Base-by-base conservation (phyloP, 169 alveolate species). In the Plasmodium inui region DNA sequence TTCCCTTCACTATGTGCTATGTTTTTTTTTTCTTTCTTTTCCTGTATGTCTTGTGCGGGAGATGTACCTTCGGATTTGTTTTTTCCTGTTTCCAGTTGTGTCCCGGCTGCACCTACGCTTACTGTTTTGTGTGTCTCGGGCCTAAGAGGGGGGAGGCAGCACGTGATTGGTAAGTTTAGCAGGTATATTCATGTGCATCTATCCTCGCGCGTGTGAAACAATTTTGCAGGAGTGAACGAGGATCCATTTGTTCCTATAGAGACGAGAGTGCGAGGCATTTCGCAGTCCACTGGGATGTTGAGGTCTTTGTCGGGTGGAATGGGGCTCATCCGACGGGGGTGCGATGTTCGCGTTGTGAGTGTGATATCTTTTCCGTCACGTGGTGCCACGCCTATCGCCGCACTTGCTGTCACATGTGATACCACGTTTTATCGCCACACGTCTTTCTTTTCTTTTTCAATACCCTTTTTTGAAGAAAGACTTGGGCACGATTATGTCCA, bases 401-500 rank as follows among this genome's bases (percentile, higher is more conserved):
- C 61, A 12, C 26, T 12, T 50, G 61, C 26, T 50, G 22, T 17
- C 61, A 50, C 61, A 12, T 4, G 8, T 50, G 61, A 9, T 50
- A 17, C 61, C 61, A 17, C 5, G 55, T 61, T n/a, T 61, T 8
- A 61, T n/a, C 30, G 34, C 32, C 76, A 61, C 74, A 19, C 12
- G 9, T 61, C 39, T 78, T 22, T 17, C 61, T 8, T 0, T 41
- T 67, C 9, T 67, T 81, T 28, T 61, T 7, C 82, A 88, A 37
- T 88, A 88, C 94, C 79, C 89, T 88, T 34, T 88, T 22, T 41
- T 53, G 8, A 88, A 57, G 34, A 57, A 88, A 34, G 74, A 34
- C 34, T 78, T 39, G 19, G 94, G 89, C 19, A 88, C 50, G 37
- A 78, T 12, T 55, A 88, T 61, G 26, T 88, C 94, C 44, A 61